phyloP scores from a whole-genome alignment of 1,284 basidiomycete genomes.

The Omphalotus olearius region DNA sequence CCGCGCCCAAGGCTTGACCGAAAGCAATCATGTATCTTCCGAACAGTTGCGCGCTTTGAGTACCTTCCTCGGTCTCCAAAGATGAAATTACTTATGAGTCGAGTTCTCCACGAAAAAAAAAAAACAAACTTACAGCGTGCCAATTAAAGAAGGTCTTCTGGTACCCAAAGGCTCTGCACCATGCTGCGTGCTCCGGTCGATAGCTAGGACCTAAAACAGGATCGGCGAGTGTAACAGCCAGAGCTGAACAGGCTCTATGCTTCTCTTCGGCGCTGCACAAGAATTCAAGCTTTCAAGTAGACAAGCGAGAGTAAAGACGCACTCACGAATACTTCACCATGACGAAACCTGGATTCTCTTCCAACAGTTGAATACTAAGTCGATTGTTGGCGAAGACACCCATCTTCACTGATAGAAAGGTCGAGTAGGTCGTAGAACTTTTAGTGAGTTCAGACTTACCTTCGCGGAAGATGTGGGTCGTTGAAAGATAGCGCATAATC shows the following conservation, averaged over 20 bases:
- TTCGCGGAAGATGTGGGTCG: conserved; percentile 31
- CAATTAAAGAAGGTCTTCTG: too few relatives aligned
- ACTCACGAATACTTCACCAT: background rate
- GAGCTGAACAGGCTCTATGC: background rate
- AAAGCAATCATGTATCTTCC: too few relatives aligned
- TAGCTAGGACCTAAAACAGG: background rate
- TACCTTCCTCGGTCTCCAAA: too few relatives aligned
- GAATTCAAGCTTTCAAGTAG: background rate
- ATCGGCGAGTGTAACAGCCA: background rate
- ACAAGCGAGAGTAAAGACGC: too few relatives aligned
- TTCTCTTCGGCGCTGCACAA: background rate
- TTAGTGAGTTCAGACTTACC: conserved; percentile 26
- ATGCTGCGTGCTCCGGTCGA: background rate
- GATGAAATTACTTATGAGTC: too few relatives aligned
- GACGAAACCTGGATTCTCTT: background rate
- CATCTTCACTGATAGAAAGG: background rate
- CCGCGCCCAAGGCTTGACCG: too few relatives aligned
- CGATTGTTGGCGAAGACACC: conserved; percentile 6
- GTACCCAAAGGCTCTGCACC: too few relatives aligned
- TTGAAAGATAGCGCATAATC: conserved; percentile 28
- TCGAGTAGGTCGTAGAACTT: background rate
- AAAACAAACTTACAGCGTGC: too few relatives aligned
- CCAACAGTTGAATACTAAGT: background rate
- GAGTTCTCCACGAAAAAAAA: too few relatives aligned
- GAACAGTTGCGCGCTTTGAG: too few relatives aligned